These are phyloP conservation scores for Aegilops speltoides DNA, from an alignment of 176 grass and related monocot species.

Conservation along the genomic window DNA sequence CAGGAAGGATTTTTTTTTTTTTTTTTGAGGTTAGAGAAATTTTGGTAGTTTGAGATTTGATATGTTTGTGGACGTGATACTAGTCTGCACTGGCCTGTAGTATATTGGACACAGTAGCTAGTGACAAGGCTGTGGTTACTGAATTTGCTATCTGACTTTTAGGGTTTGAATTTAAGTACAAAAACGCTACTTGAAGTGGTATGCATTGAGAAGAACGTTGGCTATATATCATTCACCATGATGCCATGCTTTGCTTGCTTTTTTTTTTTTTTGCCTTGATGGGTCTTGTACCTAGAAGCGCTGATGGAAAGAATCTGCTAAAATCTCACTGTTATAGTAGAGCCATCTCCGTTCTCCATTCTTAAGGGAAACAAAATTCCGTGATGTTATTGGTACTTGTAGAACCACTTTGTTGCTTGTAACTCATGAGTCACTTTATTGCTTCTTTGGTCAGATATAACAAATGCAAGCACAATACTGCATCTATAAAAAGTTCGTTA, in stretches of 20 bases:
- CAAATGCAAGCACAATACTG: slow-evolving; percentile 1
- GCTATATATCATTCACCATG: background rate
- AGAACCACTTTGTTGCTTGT: background rate
- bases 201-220: background rate
- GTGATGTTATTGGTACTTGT: slow-evolving; percentile 5
- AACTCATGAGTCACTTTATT: slow-evolving; percentile 10
- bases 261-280: background rate
- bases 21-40: background rate
- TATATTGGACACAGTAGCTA: background rate
- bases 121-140: background rate
- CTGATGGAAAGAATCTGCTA: slow-evolving; percentile 15
- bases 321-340: slow-evolving; percentile 2
- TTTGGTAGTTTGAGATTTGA: background rate
- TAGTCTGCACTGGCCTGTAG: background rate
- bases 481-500: background rate
- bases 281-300: background rate
- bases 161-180: slow-evolving; percentile 19
- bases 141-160: background rate
- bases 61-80: background rate
- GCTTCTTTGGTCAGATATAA: background rate
- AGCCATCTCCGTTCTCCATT: background rate
- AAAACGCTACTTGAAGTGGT: background rate
- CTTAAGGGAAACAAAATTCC: background rate
- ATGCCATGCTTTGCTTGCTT: background rate
- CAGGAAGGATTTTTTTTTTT: background rate